These are phyloP conservation scores for Austroboletus niveus DNA, from an alignment of 1,284 basidiomycete species.

Conservation along the genomic window DNA sequence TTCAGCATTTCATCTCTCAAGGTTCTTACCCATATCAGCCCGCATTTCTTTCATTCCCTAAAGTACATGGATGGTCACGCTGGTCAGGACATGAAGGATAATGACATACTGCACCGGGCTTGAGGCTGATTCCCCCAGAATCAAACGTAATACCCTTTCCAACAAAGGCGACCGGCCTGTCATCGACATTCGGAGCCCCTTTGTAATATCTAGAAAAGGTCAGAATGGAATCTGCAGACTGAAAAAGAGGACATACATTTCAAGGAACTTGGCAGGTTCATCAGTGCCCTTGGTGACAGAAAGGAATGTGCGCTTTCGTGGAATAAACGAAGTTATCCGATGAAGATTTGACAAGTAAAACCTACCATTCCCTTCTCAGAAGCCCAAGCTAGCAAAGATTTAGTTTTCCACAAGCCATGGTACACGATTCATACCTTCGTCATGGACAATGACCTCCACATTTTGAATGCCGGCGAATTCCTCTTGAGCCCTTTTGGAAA, in stretches of 20 bases:
- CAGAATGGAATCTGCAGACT: background rate
- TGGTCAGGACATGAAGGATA: constrained; percentile 6
- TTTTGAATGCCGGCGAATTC: constrained; percentile 70
- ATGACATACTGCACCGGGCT: constrained; percentile 67
- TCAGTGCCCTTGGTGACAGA: constrained; percentile 82
- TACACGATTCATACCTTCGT: constrained; percentile 54
- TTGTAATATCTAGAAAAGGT: constrained; percentile 68
- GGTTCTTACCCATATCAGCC: constrained; percentile 71
- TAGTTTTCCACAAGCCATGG: background rate
- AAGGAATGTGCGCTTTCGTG: constrained; percentile 71
- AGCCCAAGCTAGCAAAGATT: constrained; percentile 62
- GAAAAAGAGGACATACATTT: constrained; percentile 58
- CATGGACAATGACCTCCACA: constrained; percentile 69
- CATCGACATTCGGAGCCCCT: constrained; percentile 57
- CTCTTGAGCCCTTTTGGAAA: constrained; percentile 68
- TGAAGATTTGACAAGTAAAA: background rate
- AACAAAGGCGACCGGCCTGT: constrained; percentile 72
- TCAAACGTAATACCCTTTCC: constrained; percentile 92
- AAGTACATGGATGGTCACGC: background rate
- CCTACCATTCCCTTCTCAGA: constrained; percentile 77
- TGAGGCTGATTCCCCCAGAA: constrained; percentile 87
- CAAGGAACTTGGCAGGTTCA: constrained; percentile 85
- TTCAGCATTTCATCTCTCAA: background rate
- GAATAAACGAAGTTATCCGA: background rate
- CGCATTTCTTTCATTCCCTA: constrained; percentile 81